A percentile compares a stretch with the other conserved stretches of the same genome.
Evolutionary conservation across 73 alveolate genomes (phyloP).

Genomic region (Diophrys appendiculata): DNA sequence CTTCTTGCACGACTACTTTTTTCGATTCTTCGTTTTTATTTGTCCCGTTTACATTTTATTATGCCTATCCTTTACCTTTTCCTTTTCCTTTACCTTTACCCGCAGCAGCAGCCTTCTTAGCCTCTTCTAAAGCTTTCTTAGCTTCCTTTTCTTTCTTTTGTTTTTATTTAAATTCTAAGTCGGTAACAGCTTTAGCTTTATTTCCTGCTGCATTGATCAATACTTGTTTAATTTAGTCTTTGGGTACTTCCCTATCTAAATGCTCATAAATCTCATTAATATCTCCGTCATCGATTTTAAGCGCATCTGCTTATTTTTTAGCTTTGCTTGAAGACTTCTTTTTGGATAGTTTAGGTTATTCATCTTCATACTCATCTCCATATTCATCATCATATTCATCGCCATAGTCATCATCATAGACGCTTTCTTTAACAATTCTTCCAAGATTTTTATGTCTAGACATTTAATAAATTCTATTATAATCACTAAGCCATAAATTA

Average conservation of each 20-base stretch:
- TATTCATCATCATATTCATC: conserved; percentile 27
- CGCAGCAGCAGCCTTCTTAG: background rate
- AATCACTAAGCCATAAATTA: no score
- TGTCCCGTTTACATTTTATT: conserved; percentile 4
- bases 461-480: no score
- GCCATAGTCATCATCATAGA: conserved; percentile 54
- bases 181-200: conserved; percentile 13
- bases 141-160: background rate
- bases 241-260: conserved; percentile 12
- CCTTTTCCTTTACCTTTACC: conserved; percentile 1
- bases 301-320: conserved; percentile 2
- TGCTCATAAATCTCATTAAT: conserved; percentile 32
- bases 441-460: conserved; percentile 53
- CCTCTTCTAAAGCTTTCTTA: background rate
- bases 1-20: background rate
- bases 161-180: conserved; percentile 23
- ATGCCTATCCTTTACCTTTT: conserved; percentile 7
- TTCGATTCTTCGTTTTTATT: conserved; percentile 22
- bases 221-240: conserved; percentile 40
- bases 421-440: conserved; percentile 28
- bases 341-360: background rate
- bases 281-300: conserved; percentile 5
- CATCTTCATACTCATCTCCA: conserved; percentile 7
- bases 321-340: conserved; percentile 15
- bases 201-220: conserved; percentile 25